Evolutionary conservation across 2,329 filamentous ascomycete genomes (phyloP), one percentile per base, ranked within the genome.

Genomic region (Aspergillus jensenii): DNA sequence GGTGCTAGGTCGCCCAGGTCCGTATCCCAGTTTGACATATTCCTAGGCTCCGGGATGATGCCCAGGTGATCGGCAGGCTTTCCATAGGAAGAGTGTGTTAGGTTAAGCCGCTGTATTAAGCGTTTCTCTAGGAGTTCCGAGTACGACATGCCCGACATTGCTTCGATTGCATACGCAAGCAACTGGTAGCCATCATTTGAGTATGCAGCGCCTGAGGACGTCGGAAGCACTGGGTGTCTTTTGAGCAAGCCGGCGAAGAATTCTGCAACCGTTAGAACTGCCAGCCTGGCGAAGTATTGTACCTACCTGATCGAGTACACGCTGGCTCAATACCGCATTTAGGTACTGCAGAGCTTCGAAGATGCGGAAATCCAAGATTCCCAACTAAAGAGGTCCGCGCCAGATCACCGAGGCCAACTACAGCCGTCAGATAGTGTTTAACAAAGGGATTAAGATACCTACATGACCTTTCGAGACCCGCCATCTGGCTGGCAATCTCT

Each of bases 1-100:
- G 77, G 75, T 39, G 66, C 71, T 17, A 75, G 72, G 7, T 79
- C 76, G 0, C 76, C 77, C 0, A 78, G 58, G 21, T 73, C 70
- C 37, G 69, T 72, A 11, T 69, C 60, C 76, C 78, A 80, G 21
- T 21, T 56, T 19, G 45, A 62, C 12, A 23, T 31, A 7, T 53
- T 61, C n/a, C 65, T 62, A 23, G 69, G 66, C 6, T 67, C 68
- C 0, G 79, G 76, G 5, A 81, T 76, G 1, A 81, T 64, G 0
- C 65, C 71, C 15, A 54, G 25, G 3, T 61, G 19, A 4, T 55
- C 40, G 35, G 50, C 46, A 9, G 63, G 52, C 62, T 61, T 15
- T 63, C 59, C 6, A 71, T 70, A 23, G 66, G 66, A 43, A 53
- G 70, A 56, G 67, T 66, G 59, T 67, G 76, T 76, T 19, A 82